Conservation (phyloP, 768 basidiomycete species). For the Amanita pallidorosea region DNA sequence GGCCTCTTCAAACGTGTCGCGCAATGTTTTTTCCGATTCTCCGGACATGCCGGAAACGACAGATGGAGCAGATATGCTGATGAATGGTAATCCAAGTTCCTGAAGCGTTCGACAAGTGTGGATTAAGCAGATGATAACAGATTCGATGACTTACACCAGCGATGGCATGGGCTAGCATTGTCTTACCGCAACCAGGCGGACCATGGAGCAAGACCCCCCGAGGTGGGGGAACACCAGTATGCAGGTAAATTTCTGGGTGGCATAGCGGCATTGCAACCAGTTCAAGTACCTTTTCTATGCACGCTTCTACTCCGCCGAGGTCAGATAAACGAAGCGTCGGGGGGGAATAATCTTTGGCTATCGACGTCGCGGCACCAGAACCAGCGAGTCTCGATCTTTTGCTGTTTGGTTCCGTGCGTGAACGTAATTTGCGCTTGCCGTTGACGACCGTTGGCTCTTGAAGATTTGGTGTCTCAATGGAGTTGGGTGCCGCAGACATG, state of each 20-base stretch:
- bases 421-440: constrained; percentile 57
- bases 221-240: constrained; percentile 88
- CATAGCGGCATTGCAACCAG: constrained; percentile 93
- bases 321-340: constrained; percentile 72
- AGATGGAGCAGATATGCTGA: constrained; percentile 88
- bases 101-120: constrained; percentile 18
- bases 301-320: constrained; percentile 78
- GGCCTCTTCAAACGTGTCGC: constrained; percentile 96
- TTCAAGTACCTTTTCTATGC: constrained; percentile 88
- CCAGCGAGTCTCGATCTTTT: constrained; percentile 43
- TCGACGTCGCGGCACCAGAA: constrained; percentile 14
- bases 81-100: constrained; percentile 92
- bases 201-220: constrained; percentile 90
- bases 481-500: constrained; percentile 4
- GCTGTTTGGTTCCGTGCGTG: constrained; percentile 41
- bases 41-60: constrained; percentile 98
- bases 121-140: not conserved
- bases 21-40: constrained; percentile 91
- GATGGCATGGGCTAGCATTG: constrained; percentile 86
- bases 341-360: constrained; percentile 57
- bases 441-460: constrained; percentile 2
- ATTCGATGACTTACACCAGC: constrained; percentile 60
- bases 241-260: constrained; percentile 91
- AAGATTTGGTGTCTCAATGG: constrained; percentile 8
- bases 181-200: constrained; percentile 97